Conservation (phyloP, 352 stramenopile genomes). For the Globisporangium rhizosaccharum region DNA sequence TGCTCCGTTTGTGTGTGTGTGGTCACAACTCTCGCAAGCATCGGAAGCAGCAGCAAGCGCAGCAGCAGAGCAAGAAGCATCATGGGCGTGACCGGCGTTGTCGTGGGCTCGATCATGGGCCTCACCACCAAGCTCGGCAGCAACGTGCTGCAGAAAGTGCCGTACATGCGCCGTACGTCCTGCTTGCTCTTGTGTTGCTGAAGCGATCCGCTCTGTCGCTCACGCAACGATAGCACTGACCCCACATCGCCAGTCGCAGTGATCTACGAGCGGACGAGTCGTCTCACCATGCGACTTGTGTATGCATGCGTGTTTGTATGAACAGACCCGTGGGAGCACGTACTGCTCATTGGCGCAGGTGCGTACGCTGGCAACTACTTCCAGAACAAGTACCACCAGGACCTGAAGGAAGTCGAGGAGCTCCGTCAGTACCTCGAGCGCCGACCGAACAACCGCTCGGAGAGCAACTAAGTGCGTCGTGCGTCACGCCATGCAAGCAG, state of each 20-base stretch:
- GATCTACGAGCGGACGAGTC: too few relatives aligned
- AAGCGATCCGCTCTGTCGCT: background rate
- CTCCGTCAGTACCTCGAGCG: slow-evolving; percentile 69
- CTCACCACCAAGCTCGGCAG: slow-evolving; percentile 80
- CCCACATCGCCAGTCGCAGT: background rate
- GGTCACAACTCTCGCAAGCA: slow-evolving; percentile 5
- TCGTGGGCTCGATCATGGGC: slow-evolving; percentile 64
- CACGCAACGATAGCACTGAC: background rate
- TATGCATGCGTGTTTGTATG: background rate
- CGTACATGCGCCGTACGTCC: slow-evolving; percentile 77
- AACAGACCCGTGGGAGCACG: slow-evolving; percentile 76
- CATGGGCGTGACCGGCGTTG: slow-evolving; percentile 71
- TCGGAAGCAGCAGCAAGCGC: slow-evolving; percentile 5
- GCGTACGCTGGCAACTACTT: slow-evolving; percentile 53
- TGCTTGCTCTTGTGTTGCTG: background rate
- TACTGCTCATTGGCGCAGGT: slow-evolving; percentile 64
- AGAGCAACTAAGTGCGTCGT: slow-evolving; percentile 32
- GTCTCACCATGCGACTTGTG: background rate
- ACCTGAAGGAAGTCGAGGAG: slow-evolving; percentile 72
- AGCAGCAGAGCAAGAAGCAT: slow-evolving; percentile 8
- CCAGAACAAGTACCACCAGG: slow-evolving; percentile 72
- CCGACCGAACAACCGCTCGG: slow-evolving; percentile 29
- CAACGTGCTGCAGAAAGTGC: slow-evolving; percentile 80
- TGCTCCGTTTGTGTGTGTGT: slow-evolving; percentile 2
- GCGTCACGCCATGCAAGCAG: background rate